Conservation (phyloP, 345 rosid genomes). For the Microthlaspi erraticum region DNA sequence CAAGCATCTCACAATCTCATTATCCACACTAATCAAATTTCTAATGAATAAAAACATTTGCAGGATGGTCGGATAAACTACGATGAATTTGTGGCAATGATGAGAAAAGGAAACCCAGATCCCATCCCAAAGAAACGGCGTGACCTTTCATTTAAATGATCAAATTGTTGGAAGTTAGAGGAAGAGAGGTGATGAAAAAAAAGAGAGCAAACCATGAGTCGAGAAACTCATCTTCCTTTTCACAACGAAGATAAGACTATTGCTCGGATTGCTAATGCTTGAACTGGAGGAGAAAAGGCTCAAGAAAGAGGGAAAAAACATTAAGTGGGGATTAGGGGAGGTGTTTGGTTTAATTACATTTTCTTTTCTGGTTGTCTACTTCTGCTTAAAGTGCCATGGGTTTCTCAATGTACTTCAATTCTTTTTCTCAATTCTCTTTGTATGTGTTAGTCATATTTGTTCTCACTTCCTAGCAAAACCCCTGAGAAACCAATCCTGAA, state of each 20-base stretch:
- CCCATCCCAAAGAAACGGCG: slow-evolving; percentile 89
- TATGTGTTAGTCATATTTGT: slow-evolving; percentile 37
- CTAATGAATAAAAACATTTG: slow-evolving; percentile 9
- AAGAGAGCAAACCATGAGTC: slow-evolving; percentile 23
- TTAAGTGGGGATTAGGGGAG: slow-evolving; percentile 22
- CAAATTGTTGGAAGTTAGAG: slow-evolving; percentile 31
- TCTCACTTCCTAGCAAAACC: slow-evolving; percentile 22
- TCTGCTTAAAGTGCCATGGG: slow-evolving; percentile 36
- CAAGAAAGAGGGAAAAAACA: slow-evolving; percentile 18
- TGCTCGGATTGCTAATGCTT: slow-evolving; percentile 18
- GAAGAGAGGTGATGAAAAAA: slow-evolving; percentile 30
- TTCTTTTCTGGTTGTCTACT: slow-evolving; percentile 36
- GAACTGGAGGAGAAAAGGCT: slow-evolving; percentile 34
- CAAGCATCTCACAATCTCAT: slow-evolving; percentile 10
- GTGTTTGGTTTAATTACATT: slow-evolving; percentile 41
- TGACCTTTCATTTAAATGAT: slow-evolving; percentile 51
- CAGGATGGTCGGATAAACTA: slow-evolving; percentile 95
- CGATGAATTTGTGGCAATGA: slow-evolving; percentile 96
- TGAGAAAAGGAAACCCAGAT: slow-evolving; percentile 94
- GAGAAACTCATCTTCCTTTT: slow-evolving; percentile 40
- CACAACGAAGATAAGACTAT: slow-evolving; percentile 29
- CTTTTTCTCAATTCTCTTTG: slow-evolving; percentile 19
- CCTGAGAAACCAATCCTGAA: neutral
- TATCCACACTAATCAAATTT: slow-evolving; percentile 11
- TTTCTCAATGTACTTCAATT: slow-evolving; percentile 40